phyloP scores from a whole-genome alignment of 768 basidiomycete species.

The Lactarius psammicola region DNA sequence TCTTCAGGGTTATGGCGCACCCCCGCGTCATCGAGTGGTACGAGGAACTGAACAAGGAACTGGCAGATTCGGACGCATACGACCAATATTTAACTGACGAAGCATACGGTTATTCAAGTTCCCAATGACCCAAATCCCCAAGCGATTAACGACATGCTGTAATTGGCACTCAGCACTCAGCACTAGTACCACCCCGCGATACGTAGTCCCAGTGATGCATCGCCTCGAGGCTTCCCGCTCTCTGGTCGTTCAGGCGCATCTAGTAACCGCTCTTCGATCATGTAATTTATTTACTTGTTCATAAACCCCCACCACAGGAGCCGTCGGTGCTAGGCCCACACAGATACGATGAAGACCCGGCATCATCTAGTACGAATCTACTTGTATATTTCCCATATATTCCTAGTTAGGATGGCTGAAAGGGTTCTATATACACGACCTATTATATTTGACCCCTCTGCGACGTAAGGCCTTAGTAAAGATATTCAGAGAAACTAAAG shows the following conservation, averaged over 20 bases:
- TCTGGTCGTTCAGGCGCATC: not conserved
- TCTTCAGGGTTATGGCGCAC: slow-evolving; percentile 56
- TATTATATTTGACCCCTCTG: too few species aligned
- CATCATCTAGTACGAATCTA: not conserved
- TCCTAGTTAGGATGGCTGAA: not conserved
- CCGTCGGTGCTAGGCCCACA: too few species aligned
- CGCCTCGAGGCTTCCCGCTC: not conserved
- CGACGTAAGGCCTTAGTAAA: too few species aligned
- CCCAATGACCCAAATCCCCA: not conserved
- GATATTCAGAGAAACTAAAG: too few species aligned
- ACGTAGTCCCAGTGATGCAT: not conserved
- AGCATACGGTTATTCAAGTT: not conserved
- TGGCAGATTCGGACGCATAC: not conserved
- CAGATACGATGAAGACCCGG: too few species aligned
- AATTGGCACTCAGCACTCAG: not conserved
- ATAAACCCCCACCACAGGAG: too few species aligned
- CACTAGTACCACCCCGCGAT: not conserved
- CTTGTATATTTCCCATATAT: too few species aligned
- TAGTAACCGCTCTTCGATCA: too few species aligned
- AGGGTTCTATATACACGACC: not conserved
- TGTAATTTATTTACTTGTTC: too few species aligned
- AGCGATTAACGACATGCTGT: not conserved
- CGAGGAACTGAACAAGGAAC: not conserved
- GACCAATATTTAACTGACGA: not conserved
- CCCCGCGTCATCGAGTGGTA: slow-evolving; percentile 60